A percentile compares a stretch with the other conserved stretches of the same genome.
phyloP scores from a whole-genome alignment of 2,329 filamentous ascomycete species.

The Aspergillus intermedius region DNA sequence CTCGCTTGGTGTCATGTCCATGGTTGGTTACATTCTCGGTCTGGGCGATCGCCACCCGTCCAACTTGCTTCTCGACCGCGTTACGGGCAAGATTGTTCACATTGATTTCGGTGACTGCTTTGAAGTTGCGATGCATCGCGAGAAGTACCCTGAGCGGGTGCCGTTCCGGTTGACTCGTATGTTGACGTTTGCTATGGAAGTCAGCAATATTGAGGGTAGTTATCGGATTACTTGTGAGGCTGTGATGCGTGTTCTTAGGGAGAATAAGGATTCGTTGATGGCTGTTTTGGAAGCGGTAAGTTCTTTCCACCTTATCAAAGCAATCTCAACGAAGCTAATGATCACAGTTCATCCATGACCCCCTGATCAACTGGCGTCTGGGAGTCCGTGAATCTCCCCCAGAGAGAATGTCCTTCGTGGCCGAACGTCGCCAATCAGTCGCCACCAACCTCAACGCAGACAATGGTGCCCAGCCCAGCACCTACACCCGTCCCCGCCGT shows the following conservation, averaged over 20 bases:
- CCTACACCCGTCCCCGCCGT: conserved; percentile 59
- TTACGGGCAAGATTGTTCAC: conserved; percentile 94
- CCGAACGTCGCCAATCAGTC: conserved; percentile 55
- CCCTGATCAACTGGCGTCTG: conserved; percentile 95
- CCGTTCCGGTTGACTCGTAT: conserved; percentile 97
- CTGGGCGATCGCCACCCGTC: conserved; percentile 94
- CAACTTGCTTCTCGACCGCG: conserved; percentile 92
- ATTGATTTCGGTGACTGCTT: conserved; percentile 99
- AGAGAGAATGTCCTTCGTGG: conserved; percentile 52
- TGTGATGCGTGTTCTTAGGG: conserved; percentile 91
- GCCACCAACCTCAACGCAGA: conserved; percentile 45
- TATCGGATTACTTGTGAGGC: conserved; percentile 98
- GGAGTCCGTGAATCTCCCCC: conserved; percentile 54
- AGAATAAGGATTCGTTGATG: conserved; percentile 98
- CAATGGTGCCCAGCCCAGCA: conserved; percentile 55
- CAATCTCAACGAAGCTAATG: conserved; percentile 4
- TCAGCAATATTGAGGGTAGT: conserved; percentile 98
- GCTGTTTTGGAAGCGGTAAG: conserved; percentile 93
- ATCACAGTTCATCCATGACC: conserved; percentile 90
- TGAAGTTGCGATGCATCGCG: conserved; percentile 97
- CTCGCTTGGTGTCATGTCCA: conserved; percentile 98
- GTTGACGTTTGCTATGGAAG: conserved; percentile 99
- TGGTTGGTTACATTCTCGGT: conserved; percentile 99
- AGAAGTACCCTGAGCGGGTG: conserved; percentile 96
- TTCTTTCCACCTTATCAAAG: conserved; percentile 20